Base-by-base conservation (phyloP, 441 rosid species). In the Gossypium lobatum region DNA sequence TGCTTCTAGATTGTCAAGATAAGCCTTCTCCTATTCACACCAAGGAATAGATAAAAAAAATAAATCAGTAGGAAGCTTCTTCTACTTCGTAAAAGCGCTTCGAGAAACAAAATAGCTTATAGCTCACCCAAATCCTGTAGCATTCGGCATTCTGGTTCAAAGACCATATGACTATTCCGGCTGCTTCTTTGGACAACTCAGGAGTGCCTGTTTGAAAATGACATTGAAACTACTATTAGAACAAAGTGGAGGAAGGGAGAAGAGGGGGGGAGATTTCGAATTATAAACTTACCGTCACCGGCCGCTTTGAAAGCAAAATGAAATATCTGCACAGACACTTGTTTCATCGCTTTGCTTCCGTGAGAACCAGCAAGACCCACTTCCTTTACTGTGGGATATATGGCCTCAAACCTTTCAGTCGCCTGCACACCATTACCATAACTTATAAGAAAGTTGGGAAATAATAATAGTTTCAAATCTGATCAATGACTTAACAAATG, bases 341-440 rank as follows among this genome's bases (percentile, higher is more conserved):
- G 97, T 82, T 87, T 93, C 94, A 93, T 86, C 73, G 96, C 93
- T 80, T 90, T 91, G 83, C 99, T 93, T 75, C 97, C 92, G 18
- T 81, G 75, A 20, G 87, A 82, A 42, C 97, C 98, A 73, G 90
- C 95, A 76, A 95, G 90, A 77, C 92, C 91, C 77, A 93, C 93
- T 73, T 88, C 92, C 79, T 87, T 93, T 54, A 95, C 78, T 52
- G 83, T 73, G 3, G 96, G 97, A 83, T 89, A 93, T 48, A 92
- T 74, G 9, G 88, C 87, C 76, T 87, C 91, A 80, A 95, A 88
- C 83, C 98, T 88, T 88, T 95, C 97, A 28, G 97, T 93, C 53
- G 96, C 97, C 99, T 95, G 81, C 67, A 74, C 21, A 74, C 16
- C 8, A 53, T 17, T 75, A 61, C 71, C 73, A 64, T 78, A 45